These are phyloP conservation scores for Coccomyxa sp. DNA, from an alignment of 139 green algal species.

Conservation along the genomic window DNA sequence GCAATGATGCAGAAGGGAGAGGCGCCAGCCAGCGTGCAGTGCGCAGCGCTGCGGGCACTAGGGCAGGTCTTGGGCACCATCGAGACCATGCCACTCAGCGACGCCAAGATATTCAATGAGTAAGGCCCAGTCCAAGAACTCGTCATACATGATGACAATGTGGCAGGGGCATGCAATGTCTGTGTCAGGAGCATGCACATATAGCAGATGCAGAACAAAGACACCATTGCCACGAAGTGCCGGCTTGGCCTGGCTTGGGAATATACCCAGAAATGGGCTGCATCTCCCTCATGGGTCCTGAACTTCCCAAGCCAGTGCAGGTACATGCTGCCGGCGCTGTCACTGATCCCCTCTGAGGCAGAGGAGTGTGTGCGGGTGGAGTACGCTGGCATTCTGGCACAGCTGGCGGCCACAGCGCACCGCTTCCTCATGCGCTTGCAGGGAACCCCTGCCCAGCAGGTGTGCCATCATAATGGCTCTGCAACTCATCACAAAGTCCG, in stretches of 20 bases:
- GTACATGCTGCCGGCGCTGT: conserved; percentile 91
- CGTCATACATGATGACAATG: too few species aligned
- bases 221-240: too few species aligned
- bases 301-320: too few species aligned
- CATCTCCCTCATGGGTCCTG: too few species aligned
- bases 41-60: conserved; percentile 46
- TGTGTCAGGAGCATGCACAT: too few species aligned
- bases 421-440: conserved; percentile 66
- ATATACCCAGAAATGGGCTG: too few species aligned
- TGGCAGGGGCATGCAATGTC: too few species aligned
- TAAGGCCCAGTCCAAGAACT: too few species aligned
- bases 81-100: conserved; percentile 37
- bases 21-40: conserved; percentile 32
- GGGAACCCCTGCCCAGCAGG: conserved; percentile 25
- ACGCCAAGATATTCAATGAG: conserved; percentile 72
- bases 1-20: not conserved
- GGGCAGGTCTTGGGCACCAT: conserved; percentile 33
- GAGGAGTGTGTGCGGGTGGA: conserved; percentile 82
- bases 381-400: conserved; percentile 34
- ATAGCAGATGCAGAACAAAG: too few species aligned
- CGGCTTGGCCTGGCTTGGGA: too few species aligned
- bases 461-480: too few species aligned
- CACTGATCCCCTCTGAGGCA: conserved; percentile 72
- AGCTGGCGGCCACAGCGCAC: conserved; percentile 56
- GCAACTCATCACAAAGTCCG: too few species aligned